Base-by-base conservation (phyloP, 768 basidiomycete genomes). In the Mycena polygramma region DNA sequence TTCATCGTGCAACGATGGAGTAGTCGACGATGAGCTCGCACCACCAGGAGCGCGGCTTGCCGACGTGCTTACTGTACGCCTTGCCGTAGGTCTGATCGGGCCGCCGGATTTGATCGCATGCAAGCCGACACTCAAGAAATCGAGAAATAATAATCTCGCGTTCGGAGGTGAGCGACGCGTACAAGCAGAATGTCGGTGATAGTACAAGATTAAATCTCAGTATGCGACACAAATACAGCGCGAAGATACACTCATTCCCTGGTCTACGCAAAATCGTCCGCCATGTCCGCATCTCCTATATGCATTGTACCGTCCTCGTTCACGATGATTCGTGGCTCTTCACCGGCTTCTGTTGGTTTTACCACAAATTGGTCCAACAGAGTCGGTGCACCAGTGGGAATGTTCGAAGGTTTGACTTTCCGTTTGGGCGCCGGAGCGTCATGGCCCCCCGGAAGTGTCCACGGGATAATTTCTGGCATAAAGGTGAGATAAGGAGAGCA, bases 281-380 rank as follows among this genome's bases (percentile, higher is more conserved):
- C 68, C 59, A 73, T 73, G 76, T 75, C 77, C 61, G 63, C 71
- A 76, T 77, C 84, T 63, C 68, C 81, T 61, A 78, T 77, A 52
- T 84, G 76, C 89, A 91, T 90, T 15, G 86, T 88, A 57, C 90
- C 90, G 73, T 91, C 90, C 73, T 90, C 89, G 73, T 89, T 84
- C 83, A 83, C 83, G 22, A 89, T 77, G 72, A 66, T 87, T 84
- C 36, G 69, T 68, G 22, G 76, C 74, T 69, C 75, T 2, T 77
- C 77, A 14, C 63, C 77, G n/a, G 71, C 70, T 46, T 67, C 75
- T 60, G 75, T 74, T 20, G 51, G 59, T 60, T 69, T 76, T 69
- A 73, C 74, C n/a, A 88, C 80, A 69, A 90, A 91, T 63, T 84
- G 81, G 72, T 88, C 87, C 51, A 90, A 79, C 72, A 86, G 73